phyloP scores from a whole-genome alignment of 306 rosid species.

The Mimosa pudica region DNA sequence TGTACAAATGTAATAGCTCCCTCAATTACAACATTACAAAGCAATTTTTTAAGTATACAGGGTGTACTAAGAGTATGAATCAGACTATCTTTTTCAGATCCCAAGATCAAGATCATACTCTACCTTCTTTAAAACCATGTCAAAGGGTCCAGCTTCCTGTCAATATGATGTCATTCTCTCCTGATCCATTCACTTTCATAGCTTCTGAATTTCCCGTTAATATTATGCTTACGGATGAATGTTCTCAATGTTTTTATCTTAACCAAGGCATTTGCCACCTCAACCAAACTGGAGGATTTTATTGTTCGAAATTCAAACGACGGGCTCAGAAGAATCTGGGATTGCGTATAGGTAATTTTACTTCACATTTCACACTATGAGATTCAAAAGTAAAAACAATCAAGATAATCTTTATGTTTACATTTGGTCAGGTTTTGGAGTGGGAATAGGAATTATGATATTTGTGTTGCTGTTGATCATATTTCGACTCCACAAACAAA shows the following conservation, averaged over 20 bases:
- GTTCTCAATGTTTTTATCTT: too few relatives aligned
- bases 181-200: slow-evolving; percentile 10
- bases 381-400: too few relatives aligned
- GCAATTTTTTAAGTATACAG: not conserved
- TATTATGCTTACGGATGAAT: not conserved
- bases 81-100: not conserved
- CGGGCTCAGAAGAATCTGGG: too few relatives aligned
- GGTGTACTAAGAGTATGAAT: not conserved
- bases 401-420: not conserved
- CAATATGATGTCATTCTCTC: too few relatives aligned
- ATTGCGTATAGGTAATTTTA: too few relatives aligned
- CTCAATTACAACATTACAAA: not conserved
- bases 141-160: slow-evolving; percentile 34
- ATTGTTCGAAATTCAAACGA: slow-evolving; percentile 18
- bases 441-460: slow-evolving; percentile 26
- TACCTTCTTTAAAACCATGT: not conserved
- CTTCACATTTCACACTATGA: not conserved
- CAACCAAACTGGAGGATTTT: not conserved
- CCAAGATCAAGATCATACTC: not conserved
- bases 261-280: too few relatives aligned
- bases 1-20: not conserved
- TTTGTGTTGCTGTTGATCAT: slow-evolving; percentile 23
- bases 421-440: slow-evolving; percentile 19
- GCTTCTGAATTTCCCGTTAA: slow-evolving; percentile 4
- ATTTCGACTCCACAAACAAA: slow-evolving; percentile 22